Conservation (phyloP, 768 basidiomycete species). For the Kwoniella newhampshirensis region DNA sequence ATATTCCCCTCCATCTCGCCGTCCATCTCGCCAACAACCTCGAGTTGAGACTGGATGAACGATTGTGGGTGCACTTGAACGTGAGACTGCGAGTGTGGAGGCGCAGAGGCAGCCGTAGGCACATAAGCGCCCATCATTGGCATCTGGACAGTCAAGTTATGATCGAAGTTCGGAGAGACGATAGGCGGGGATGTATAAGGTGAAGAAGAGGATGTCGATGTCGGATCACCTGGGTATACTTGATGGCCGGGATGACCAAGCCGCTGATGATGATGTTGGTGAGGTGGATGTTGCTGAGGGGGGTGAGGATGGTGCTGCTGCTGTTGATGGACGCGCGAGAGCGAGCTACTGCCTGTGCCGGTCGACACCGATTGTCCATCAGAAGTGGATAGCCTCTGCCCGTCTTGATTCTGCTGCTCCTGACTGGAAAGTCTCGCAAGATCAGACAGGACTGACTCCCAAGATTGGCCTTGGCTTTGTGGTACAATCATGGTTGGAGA, state of each 20-base stretch:
- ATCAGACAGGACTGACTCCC: slow-evolving; percentile 20
- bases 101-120: too few relatives aligned
- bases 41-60: not conserved
- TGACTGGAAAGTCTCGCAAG: slow-evolving; percentile 10
- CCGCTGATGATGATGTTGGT: not conserved
- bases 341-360: not conserved
- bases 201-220: not conserved
- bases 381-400: not conserved
- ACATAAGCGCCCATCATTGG: slow-evolving; percentile 8
- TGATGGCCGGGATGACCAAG: not conserved
- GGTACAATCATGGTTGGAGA: not conserved
- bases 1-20: slow-evolving; percentile 1
- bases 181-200: slow-evolving; percentile 10
- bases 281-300: not conserved
- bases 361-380: slow-evolving; percentile 14
- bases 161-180: slow-evolving; percentile 18
- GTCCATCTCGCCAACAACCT: not conserved
- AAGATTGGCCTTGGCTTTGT: slow-evolving; percentile 9
- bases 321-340: slow-evolving; percentile 15
- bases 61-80: slow-evolving; percentile 5
- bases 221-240: slow-evolving; percentile 1
- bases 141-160: not conserved
- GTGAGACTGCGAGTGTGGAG: too few relatives aligned
- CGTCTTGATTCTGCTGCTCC: not conserved
- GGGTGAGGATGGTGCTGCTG: slow-evolving; percentile 10